Conservation (phyloP, 192 early-diverging fungal genomes). For the Coemansia sp. region DNA sequence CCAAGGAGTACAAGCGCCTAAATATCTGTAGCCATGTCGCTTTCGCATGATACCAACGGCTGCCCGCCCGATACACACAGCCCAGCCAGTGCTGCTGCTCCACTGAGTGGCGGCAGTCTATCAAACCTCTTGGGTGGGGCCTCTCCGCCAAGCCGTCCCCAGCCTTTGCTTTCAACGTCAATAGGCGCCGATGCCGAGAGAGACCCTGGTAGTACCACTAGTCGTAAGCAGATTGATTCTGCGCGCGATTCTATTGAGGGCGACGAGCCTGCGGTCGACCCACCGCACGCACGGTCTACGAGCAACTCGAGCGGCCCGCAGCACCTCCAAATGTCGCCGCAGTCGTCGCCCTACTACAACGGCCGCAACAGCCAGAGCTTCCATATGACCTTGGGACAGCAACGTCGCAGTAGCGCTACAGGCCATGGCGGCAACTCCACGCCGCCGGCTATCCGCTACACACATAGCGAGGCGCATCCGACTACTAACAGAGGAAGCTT, state of each 20-base stretch:
- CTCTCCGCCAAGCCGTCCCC: not conserved
- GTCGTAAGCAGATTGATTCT: not conserved
- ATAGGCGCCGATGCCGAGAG: not conserved
- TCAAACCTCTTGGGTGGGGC: constrained; percentile 1
- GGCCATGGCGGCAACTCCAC: constrained; percentile 12
- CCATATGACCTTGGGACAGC: constrained; percentile 6
- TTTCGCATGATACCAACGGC: constrained; percentile 1
- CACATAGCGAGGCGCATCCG: constrained; percentile 29
- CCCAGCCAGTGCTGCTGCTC: not conserved
- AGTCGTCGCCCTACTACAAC: constrained; percentile 9
- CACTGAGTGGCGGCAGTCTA: constrained; percentile 3
- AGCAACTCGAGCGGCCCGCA: constrained; percentile 16
- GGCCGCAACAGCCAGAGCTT: constrained; percentile 7
- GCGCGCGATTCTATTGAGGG: constrained; percentile 1
- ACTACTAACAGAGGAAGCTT: not conserved
- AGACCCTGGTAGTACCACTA: not conserved
- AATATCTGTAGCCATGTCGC: not conserved
- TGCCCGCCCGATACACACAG: not conserved
- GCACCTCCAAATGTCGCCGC: constrained; percentile 13
- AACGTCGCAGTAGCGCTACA: constrained; percentile 3
- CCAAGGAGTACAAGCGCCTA: not conserved
- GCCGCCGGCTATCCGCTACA: constrained; percentile 33
- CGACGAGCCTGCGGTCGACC: not conserved
- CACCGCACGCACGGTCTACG: constrained; percentile 15
- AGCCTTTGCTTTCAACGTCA: not conserved